Conservation (phyloP, 176 grass and related monocot species). For the Oryza meridionalis region DNA sequence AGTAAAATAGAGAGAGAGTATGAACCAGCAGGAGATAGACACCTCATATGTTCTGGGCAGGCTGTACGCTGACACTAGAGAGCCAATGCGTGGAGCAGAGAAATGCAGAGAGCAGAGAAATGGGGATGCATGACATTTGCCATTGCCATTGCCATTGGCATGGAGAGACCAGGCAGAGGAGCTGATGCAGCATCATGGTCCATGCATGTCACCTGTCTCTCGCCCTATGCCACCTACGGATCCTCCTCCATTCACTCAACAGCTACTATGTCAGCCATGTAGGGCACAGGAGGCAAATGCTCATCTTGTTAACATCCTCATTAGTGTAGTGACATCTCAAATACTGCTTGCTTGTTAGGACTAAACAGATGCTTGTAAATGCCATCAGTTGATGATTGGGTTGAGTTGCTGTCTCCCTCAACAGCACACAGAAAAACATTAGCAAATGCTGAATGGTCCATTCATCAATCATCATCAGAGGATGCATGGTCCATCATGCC, state of each 20-base stretch:
- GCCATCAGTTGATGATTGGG: background rate
- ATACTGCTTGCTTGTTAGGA: background rate
- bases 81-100: background rate
- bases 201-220: constrained; percentile 1
- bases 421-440: background rate
- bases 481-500: no score
- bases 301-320: background rate
- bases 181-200: constrained; percentile 20
- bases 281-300: background rate
- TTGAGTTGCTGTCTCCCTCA: background rate
- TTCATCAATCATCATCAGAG: no score
- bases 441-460: background rate
- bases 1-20: background rate
- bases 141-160: background rate
- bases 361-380: background rate
- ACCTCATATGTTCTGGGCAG: background rate
- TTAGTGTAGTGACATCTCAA: background rate
- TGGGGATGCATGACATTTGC: background rate
- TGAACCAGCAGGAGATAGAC: background rate
- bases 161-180: constrained; percentile 21
- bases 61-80: background rate
- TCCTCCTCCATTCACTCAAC: constrained; percentile 23
- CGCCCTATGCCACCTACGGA: background rate
- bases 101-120: background rate
- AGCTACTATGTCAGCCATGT: background rate